phyloP scores from a whole-genome alignment of 306 rosid species.

The Glycine tomentella region DNA sequence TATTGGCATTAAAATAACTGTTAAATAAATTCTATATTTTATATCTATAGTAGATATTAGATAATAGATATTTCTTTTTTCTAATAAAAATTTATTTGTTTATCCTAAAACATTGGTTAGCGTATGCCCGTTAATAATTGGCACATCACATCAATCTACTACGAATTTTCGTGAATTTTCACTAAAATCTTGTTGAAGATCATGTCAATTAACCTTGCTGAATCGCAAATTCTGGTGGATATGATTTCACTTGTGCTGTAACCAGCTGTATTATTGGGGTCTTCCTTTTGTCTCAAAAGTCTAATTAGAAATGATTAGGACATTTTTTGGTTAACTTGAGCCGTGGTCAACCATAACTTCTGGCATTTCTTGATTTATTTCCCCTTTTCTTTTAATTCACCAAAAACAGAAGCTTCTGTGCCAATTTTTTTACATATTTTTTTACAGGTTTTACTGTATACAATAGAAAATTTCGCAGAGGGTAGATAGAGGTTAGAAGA shows the following conservation, averaged over 20 bases:
- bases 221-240: constrained; percentile 70
- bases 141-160: constrained; percentile 52
- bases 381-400: neutral
- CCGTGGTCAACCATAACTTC: constrained; percentile 69
- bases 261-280: constrained; percentile 95
- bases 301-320: constrained; percentile 73
- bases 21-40: neutral
- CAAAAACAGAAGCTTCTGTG: constrained; percentile 55
- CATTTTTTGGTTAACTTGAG: constrained; percentile 51
- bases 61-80: neutral
- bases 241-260: constrained; percentile 76
- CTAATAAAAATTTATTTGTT: neutral
- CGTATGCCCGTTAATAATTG: constrained; percentile 44
- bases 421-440: neutral
- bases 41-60: neutral
- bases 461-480: constrained; percentile 22
- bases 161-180: constrained; percentile 47
- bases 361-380: constrained; percentile 48
- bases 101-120: too few relatives aligned
- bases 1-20: neutral
- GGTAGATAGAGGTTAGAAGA: constrained; percentile 35
- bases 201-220: constrained; percentile 64
- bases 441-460: neutral
- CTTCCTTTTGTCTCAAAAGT: constrained; percentile 54
- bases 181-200: constrained; percentile 56